phyloP scores from a whole-genome alignment of 768 basidiomycete genomes.

The Krasilnikovozyma curviuscula region DNA sequence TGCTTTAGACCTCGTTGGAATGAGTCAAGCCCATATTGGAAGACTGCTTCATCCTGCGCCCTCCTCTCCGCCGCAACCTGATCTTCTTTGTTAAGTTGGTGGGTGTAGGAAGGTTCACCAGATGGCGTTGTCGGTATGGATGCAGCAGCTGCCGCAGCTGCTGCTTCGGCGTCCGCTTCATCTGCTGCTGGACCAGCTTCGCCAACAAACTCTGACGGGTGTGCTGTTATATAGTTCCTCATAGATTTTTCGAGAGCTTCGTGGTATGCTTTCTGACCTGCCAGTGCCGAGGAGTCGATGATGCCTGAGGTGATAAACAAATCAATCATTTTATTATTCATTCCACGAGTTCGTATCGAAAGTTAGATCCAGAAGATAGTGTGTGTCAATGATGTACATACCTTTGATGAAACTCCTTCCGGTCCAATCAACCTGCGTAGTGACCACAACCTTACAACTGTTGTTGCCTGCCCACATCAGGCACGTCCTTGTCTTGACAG shows the following conservation, averaged over 20 bases:
- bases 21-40: conserved; percentile 14
- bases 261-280: conserved; percentile 80
- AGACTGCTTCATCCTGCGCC: conserved; percentile 4
- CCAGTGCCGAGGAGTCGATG: conserved; percentile 75
- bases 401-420: conserved; percentile 93
- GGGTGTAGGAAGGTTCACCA: no score
- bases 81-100: background rate
- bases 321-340: no score
- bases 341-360: no score
- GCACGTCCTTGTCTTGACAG: conserved; percentile 85
- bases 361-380: background rate
- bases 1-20: background rate
- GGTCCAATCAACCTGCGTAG: conserved; percentile 86
- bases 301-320: conserved; percentile 40
- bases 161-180: conserved; percentile 27
- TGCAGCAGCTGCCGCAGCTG: conserved; percentile 15
- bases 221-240: conserved; percentile 70
- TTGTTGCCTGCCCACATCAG: conserved; percentile 77
- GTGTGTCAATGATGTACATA: conserved; percentile 22
- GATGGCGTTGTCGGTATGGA: conserved; percentile 8
- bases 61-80: background rate
- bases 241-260: conserved; percentile 62
- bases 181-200: conserved; percentile 42
- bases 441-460: conserved; percentile 61
- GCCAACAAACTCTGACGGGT: conserved; percentile 73